Percentiles rank a stretch among this genome's conserved stretches.
Conservation (phyloP, 169 alveolate species). For the Plasmodium gallinaceum region DNA sequence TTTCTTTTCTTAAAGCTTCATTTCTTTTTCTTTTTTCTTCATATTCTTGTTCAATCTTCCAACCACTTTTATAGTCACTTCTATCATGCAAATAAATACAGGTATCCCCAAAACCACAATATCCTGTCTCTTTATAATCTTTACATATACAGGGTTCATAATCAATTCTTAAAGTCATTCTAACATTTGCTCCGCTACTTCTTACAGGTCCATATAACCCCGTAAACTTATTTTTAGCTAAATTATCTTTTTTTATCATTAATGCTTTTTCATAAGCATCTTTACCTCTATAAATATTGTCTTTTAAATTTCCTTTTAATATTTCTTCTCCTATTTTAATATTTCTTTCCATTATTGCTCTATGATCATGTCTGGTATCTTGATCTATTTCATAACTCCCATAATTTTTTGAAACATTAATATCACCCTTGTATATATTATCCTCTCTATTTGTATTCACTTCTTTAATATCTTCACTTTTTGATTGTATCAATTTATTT, state of each 20-base stretch:
- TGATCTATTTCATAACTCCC: conserved; percentile 87
- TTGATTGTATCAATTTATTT: conserved; percentile 50
- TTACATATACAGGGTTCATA: conserved; percentile 97
- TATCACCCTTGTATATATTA: conserved; percentile 62
- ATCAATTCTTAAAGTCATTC: conserved; percentile 94
- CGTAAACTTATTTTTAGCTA: conserved; percentile 88
- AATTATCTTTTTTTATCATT: conserved; percentile 86
- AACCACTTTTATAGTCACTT: conserved; percentile 95
- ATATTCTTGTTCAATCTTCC: conserved; percentile 96
- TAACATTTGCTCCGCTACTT: conserved; percentile 89
- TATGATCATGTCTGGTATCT: conserved; percentile 82
- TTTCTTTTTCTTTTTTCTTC: conserved; percentile 89
- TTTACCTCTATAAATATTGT: conserved; percentile 88
- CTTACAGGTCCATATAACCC: conserved; percentile 93
- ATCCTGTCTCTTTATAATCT: conserved; percentile 98
- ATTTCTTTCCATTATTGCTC: conserved; percentile 90
- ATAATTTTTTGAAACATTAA: conserved; percentile 58
- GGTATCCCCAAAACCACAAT: conserved; percentile 98
- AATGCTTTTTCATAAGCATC: conserved; percentile 89
- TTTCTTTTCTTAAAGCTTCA: conserved; percentile 83
- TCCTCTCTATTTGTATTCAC: conserved; percentile 76
- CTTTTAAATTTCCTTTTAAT: conserved; percentile 87
- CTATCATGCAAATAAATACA: conserved; percentile 98
- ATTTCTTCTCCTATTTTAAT: conserved; percentile 86
- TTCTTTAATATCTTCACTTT: conserved; percentile 52